Conservation (phyloP, 495 filamentous ascomycete species). For the Penicillium riverlandense region DNA sequence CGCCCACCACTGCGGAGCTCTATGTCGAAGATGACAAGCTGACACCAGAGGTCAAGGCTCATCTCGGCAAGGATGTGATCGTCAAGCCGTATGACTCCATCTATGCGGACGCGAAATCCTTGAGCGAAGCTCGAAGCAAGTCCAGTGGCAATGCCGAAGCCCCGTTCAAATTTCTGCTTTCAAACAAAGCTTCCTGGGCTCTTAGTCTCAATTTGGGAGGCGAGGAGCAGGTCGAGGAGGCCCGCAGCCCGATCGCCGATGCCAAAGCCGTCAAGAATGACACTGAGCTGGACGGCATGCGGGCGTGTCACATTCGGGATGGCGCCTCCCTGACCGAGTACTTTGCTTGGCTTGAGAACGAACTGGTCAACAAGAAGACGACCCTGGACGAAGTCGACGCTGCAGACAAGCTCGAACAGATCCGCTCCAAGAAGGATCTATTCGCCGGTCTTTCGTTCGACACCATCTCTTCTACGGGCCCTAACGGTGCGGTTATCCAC, state of each 20-base stretch:
- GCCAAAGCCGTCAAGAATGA: conserved; percentile 98
- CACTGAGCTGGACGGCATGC: conserved; percentile 85
- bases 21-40: conserved; percentile 82
- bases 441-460: conserved; percentile 92
- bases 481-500: conserved; percentile 95
- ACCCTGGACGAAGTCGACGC: conserved; percentile 81
- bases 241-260: conserved; percentile 83
- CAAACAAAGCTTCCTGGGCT: conserved; percentile 90
- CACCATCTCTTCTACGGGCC: conserved; percentile 90
- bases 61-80: conserved; percentile 64
- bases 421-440: conserved; percentile 71
- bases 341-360: conserved; percentile 94
- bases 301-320: conserved; percentile 87
- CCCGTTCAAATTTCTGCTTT: conserved; percentile 69
- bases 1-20: conserved; percentile 69
- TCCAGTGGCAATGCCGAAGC: conserved; percentile 19
- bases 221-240: conserved; percentile 79
- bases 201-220: conserved; percentile 81
- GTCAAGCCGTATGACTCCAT: conserved; percentile 82
- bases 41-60: conserved; percentile 55
- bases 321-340: conserved; percentile 88
- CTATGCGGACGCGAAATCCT: conserved; percentile 64
- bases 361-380: conserved; percentile 65
- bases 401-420: conserved; percentile 81
- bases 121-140: conserved; percentile 38